phyloP scores from a whole-genome alignment of 2,329 filamentous ascomycete species.

The Corniculantispora saksenae region DNA sequence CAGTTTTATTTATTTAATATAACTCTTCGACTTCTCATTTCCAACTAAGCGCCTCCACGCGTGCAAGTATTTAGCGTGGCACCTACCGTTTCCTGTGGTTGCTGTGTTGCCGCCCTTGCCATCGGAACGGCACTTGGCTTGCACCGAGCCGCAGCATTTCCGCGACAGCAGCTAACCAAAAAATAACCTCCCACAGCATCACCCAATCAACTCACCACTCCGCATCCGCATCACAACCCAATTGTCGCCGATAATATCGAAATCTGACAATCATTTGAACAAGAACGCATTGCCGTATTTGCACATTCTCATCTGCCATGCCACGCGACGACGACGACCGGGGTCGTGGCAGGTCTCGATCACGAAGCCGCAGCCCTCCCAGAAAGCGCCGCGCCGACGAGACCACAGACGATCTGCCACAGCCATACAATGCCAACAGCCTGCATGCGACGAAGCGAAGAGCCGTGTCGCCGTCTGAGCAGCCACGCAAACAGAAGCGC shows the following conservation, averaged over 20 bases:
- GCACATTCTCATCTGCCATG: conserved; percentile 12
- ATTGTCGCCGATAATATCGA: background rate
- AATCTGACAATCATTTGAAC: background rate
- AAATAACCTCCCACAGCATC: background rate
- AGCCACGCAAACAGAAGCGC: conserved; percentile 67
- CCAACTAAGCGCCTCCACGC: too few species aligned
- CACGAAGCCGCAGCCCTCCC: conserved; percentile 20
- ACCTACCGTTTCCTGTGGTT: background rate
- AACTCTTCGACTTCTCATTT: background rate
- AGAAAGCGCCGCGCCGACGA: conserved; percentile 34
- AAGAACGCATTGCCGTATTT: background rate
- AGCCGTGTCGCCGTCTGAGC: conserved; percentile 54
- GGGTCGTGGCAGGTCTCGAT: background rate
- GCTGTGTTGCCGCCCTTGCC: background rate
- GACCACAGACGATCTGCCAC: conserved; percentile 49
- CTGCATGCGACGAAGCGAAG: conserved; percentile 61
- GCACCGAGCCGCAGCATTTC: conserved; percentile 1
- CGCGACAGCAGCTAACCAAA: background rate
- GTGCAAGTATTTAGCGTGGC: too few species aligned
- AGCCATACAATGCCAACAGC: conserved; percentile 61
- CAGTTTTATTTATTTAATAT: background rate
- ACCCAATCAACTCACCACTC: background rate
- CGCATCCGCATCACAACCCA: background rate
- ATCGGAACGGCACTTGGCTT: background rate
- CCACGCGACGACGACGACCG: conserved; percentile 16